Evolutionary conservation across 78 protist genomes (phyloP), one percentile per base, ranked within the genome.

Genomic region (Fonticula alba): DNA sequence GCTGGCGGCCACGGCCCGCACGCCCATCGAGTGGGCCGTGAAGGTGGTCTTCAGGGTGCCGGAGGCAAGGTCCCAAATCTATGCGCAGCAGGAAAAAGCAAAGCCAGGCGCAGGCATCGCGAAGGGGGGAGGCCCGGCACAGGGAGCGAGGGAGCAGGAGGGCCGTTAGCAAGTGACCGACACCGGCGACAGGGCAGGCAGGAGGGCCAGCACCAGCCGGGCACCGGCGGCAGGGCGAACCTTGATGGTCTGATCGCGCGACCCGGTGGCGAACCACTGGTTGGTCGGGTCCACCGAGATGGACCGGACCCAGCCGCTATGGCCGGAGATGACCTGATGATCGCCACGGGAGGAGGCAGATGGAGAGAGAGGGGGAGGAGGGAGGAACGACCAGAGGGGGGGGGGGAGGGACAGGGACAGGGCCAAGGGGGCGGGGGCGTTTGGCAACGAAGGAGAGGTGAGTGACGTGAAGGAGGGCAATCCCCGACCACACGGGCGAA

Each of bases 221-320:
- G 92, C 93, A 1, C 79, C 47, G 15, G 94, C 93, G 31, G 85
- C 52, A 60, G 86, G 93, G 89, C 92, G 86, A 0, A 76, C 56
- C 75, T 95, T 95, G 43, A 95, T 84, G 1, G 97, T 89, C 2
- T 89, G 62, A 46, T 95, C 99, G 3, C 75, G 84, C 1, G 90
- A 59, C 13, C 97, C 98, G 0, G 97, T 85, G 27, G 67, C 84
- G 70, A 91, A 96, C 97, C 98, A 95, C 52, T 94, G 80, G 71
- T 96, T 96, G 26, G 61, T 59, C 14, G 84, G 83, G 52, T 96
- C 99, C n/a, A 96, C 89, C 4, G 82, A 78, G 2, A 96, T 29
- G 4, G 76, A 63, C 6, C 89, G 73, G 22, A 91, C 91, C 87
- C 87, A 79, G 24, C 93, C 96, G 19, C 41, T 13, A 53, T 88